These are phyloP conservation scores for Venustampulla echinocandica DNA, from an alignment of 495 filamentous ascomycete species.

Conservation along the genomic window DNA sequence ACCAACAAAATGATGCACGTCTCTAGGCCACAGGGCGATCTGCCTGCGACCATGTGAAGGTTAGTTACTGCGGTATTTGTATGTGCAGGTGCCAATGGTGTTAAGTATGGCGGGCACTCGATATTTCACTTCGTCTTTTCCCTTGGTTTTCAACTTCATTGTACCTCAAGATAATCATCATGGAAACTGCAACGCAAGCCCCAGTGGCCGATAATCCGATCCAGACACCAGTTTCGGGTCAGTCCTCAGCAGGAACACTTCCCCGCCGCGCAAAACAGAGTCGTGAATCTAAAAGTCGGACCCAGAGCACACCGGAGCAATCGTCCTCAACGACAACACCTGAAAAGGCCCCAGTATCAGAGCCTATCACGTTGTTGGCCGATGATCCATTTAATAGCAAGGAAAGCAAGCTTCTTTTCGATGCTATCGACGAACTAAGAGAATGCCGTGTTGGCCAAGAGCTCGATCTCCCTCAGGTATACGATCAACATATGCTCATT, in stretches of 20 bases:
- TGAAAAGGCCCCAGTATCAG: constrained; percentile 9
- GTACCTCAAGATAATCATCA: background rate
- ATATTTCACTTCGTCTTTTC: too few species aligned
- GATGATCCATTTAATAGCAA: constrained; percentile 9
- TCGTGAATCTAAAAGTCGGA: background rate
- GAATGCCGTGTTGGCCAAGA: constrained; percentile 8
- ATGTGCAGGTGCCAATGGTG: too few species aligned
- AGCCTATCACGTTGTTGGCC: constrained; percentile 30
- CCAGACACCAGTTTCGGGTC: background rate
- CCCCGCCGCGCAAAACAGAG: background rate
- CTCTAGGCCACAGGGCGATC: too few species aligned
- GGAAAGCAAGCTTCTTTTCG: constrained; percentile 1
- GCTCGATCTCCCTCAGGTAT: constrained; percentile 16
- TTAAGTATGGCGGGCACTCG: too few species aligned
- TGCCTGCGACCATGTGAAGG: too few species aligned
- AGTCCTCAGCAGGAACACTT: background rate
- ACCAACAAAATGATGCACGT: too few species aligned
- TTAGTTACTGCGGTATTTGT: too few species aligned
- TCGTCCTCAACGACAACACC: background rate
- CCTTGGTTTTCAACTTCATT: background rate
- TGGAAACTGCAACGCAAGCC: background rate
- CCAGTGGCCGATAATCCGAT: too few species aligned
- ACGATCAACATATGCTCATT: background rate
- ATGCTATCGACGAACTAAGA: constrained; percentile 7
- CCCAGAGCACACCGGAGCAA: background rate